Base-by-base conservation (phyloP, 2,329 filamentous ascomycete genomes). In the Aureobasidium sp. region DNA sequence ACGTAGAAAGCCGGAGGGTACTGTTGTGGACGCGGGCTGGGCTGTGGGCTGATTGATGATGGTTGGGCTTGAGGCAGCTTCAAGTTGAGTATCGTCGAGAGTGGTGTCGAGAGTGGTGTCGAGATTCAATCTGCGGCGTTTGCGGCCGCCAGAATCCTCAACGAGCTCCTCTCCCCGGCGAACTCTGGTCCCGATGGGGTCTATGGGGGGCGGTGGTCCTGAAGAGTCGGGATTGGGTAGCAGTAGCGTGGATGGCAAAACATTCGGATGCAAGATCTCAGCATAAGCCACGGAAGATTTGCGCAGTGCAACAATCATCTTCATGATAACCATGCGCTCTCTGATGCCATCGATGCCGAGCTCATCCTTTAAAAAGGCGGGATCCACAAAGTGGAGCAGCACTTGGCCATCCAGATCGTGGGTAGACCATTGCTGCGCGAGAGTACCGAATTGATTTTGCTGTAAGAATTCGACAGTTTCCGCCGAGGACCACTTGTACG, bases 401-500 rank as follows among this genome's bases (percentile, higher is more conserved):
- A 80, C 78, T 46, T 82, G 77, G 1, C 89, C 89, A 59, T 85
- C 83, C 5, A 93, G 76, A 8, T 85, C 78, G 59, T 89, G 79
- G 1, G 85, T 79, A 7, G 79, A 75, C 5, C 95, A 72, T 4
- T 74, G 75, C 21, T 69, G 68, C 61, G 84, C 81, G 3, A 95
- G 77, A 0, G 69, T 53, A 0, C 68, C 67, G 0, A 35, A 25
- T 27, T 13, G 69, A 60, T 61, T 9, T 31, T 80, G 77, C 69
- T 86, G 90, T 3, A 95, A 77, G 67, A 86, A 84, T 17, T 77
- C 70, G 10, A 88, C 80, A 11, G 95, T 83, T 37, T 84, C 79
- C 38, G 87, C 83, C 33, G 85, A 78, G 37, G 81, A 80, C 90
- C 90, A 95, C 58, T 80, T 68, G 71, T 85, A 87, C n/a, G 90